Evolutionary conservation across 2,329 filamentous ascomycete species (phyloP).

Genomic region (Ascocoryne sarcoides): DNA sequence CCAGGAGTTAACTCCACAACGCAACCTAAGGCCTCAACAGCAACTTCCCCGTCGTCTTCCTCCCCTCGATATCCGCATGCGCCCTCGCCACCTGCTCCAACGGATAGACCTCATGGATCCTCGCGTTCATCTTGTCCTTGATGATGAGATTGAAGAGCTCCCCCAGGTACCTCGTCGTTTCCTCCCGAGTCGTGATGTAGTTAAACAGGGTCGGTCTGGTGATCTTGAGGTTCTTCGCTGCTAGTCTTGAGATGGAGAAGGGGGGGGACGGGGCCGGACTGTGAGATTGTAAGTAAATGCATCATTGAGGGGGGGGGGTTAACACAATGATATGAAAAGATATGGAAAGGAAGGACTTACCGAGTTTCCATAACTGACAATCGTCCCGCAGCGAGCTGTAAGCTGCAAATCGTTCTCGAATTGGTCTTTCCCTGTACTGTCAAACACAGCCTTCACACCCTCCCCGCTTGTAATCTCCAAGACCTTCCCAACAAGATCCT

Average conservation of each 20-base stretch:
- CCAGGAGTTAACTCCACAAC: no score
- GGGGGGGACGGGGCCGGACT: conserved; percentile 69
- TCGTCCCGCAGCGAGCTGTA: conserved; percentile 65
- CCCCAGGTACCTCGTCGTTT: conserved; percentile 59
- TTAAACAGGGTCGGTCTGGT: conserved; percentile 64
- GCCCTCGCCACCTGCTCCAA: conserved; percentile 64
- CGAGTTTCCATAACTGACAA: conserved; percentile 77
- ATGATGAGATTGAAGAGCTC: conserved; percentile 67
- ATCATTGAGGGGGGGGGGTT: background rate
- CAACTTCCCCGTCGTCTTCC: conserved; percentile 78
- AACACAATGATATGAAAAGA: background rate
- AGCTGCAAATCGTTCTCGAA: conserved; percentile 71
- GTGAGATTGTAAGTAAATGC: no score
- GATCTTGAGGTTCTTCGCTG: conserved; percentile 68
- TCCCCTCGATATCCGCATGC: conserved; percentile 69
- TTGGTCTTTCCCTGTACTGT: conserved; percentile 77
- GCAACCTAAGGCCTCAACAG: conserved; percentile 57
- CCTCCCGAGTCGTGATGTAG: conserved; percentile 61
- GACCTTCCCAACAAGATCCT: conserved; percentile 49
- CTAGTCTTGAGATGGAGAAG: conserved; percentile 45
- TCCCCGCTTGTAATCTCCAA: conserved; percentile 61
- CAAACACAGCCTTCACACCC: conserved; percentile 72
- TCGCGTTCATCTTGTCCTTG: conserved; percentile 60
- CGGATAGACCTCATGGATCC: conserved; percentile 69
- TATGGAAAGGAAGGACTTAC: conserved; percentile 33